phyloP scores from a whole-genome alignment of 106 monocot genomes.

The Dioscorea dumetorum region DNA sequence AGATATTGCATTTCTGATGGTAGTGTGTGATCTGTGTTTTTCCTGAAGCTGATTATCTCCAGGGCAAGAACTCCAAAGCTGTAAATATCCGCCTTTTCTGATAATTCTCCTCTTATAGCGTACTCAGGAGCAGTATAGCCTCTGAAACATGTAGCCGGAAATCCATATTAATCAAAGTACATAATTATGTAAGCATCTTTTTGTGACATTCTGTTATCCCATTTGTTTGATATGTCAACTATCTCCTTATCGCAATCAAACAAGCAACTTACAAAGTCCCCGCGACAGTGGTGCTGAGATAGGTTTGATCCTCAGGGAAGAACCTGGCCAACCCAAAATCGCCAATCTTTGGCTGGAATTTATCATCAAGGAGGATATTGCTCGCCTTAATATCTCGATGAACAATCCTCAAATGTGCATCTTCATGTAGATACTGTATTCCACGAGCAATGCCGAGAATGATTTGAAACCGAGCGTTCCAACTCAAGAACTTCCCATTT shows the following conservation, averaged over 20 bases:
- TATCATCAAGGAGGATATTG: slow-evolving; percentile 60
- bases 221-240: no score
- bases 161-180: neutral
- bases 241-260: neutral
- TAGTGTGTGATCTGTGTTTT: slow-evolving; percentile 41
- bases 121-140: slow-evolving; percentile 65
- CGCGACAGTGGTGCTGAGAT: slow-evolving; percentile 47
- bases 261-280: slow-evolving; percentile 50
- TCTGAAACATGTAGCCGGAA: slow-evolving; percentile 9
- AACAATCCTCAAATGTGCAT: slow-evolving; percentile 50
- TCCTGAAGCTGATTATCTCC: slow-evolving; percentile 44
- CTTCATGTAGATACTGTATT: slow-evolving; percentile 56
- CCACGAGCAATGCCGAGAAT: slow-evolving; percentile 52
- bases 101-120: slow-evolving; percentile 53
- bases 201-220: no score
- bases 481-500: slow-evolving; percentile 20
- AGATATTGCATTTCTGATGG: slow-evolving; percentile 54
- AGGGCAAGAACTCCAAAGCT: slow-evolving; percentile 58
- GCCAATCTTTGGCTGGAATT: slow-evolving; percentile 55
- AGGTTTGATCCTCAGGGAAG: slow-evolving; percentile 56
- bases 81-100: slow-evolving; percentile 57
- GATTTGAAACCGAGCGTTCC: slow-evolving; percentile 44
- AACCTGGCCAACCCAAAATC: slow-evolving; percentile 63
- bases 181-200: no score
- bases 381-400: slow-evolving; percentile 64